Evolutionary conservation across 139 green algal species (phyloP).

Genomic region (Zygnema circumcarinatum): DNA sequence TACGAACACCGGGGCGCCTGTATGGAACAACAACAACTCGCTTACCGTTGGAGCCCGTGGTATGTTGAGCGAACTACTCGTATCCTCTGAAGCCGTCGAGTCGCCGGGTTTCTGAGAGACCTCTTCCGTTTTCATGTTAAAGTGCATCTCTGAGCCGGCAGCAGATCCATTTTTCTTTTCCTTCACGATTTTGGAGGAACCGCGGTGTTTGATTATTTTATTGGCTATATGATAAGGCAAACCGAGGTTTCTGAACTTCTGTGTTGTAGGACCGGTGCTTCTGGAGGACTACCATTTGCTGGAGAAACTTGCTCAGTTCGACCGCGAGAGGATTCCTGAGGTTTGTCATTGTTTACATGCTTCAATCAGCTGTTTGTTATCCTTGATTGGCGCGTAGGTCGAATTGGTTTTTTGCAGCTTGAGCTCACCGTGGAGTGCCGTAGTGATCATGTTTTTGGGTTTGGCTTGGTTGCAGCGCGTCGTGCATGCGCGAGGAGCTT

Average conservation of each 20-base stretch:
- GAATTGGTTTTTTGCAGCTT: no score
- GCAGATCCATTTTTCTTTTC: no score
- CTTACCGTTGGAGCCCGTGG: conserved; percentile 76
- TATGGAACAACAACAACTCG: conserved; percentile 94
- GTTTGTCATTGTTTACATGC: no score
- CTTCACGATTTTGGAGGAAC: background rate
- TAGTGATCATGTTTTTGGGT: no score
- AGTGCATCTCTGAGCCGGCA: no score
- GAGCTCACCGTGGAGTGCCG: no score
- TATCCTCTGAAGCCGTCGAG: background rate
- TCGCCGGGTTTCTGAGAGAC: background rate
- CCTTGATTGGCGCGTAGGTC: no score
- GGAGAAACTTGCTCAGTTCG: conserved; percentile 96
- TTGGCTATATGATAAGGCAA: background rate
- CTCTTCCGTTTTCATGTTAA: background rate
- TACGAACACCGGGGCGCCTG: conserved; percentile 87
- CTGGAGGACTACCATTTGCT: conserved; percentile 93
- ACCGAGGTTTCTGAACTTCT: no score
- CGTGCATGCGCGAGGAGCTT: conserved; percentile 90
- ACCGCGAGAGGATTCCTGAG: conserved; percentile 95
- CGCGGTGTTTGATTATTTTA: background rate
- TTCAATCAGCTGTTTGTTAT: no score
- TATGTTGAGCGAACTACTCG: conserved; percentile 4
- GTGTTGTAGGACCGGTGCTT: conserved; percentile 67
- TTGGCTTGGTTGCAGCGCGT: conserved; percentile 65